Evolutionary conservation across 2,329 filamentous ascomycete species (phyloP).

Genomic region (Zopfia rhizophila): DNA sequence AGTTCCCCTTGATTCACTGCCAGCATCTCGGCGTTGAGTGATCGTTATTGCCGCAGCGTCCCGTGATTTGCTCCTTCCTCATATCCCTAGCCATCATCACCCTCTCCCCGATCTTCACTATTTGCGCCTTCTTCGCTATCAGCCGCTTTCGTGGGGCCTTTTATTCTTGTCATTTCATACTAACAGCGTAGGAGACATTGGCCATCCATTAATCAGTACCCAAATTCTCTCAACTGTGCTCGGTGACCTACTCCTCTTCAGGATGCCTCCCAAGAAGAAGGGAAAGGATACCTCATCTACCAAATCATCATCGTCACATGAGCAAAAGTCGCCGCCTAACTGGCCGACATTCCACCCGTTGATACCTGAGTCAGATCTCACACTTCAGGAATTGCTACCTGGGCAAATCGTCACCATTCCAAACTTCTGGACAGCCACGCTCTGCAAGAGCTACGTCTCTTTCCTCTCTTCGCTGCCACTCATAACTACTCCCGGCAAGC

Average conservation of each 20-base stretch:
- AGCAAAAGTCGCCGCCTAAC: conserved; percentile 55
- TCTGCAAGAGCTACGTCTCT: conserved; percentile 80
- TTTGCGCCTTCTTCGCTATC: no score
- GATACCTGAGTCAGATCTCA: conserved; percentile 72
- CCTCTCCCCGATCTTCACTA: background rate
- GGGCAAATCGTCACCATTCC: conserved; percentile 78
- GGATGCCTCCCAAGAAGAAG: conserved; percentile 48
- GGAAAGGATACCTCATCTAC: conserved; percentile 21
- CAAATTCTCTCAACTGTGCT: no score
- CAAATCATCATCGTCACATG: conserved; percentile 14
- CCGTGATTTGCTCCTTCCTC: no score
- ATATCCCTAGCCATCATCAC: no score
- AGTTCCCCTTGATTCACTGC: no score
- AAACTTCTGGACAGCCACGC: conserved; percentile 76
- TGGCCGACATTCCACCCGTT: conserved; percentile 80
- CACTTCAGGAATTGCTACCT: conserved; percentile 65
- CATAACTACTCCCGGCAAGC: conserved; percentile 79
- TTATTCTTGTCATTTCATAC: no score
- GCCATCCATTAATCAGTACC: no score
- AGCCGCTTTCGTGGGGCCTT: no score
- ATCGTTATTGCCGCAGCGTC: no score
- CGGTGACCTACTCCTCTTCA: background rate
- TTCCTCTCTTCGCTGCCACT: conserved; percentile 78
- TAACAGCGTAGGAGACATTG: no score
- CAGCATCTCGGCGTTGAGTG: no score